Conservation (phyloP, 2,329 filamentous ascomycete genomes). For the Whalleya microplaca region DNA sequence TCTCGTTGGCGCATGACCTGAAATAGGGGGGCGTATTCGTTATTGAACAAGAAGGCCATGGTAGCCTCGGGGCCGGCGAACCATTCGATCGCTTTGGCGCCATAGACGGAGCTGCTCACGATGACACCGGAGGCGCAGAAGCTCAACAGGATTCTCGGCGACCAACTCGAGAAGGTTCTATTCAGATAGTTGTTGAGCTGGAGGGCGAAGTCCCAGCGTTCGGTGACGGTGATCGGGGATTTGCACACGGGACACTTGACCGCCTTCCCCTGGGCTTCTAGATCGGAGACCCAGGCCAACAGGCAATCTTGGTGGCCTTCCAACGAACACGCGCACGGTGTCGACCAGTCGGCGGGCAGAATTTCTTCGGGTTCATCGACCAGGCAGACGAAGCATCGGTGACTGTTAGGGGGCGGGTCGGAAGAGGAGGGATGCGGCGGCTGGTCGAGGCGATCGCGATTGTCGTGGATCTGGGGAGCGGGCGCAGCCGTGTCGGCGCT, state of each 20-base stretch:
- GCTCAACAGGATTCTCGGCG: conserved; percentile 67
- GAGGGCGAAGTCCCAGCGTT: conserved; percentile 75
- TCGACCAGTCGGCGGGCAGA: conserved; percentile 69
- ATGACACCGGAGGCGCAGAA: conserved; percentile 57
- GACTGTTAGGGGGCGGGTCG: conserved; percentile 31
- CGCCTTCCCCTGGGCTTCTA: conserved; percentile 69
- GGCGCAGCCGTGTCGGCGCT: conserved; percentile 14
- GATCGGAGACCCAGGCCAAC: conserved; percentile 90
- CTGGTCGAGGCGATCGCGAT: conserved; percentile 1
- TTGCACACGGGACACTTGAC: conserved; percentile 92
- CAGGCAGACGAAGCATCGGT: conserved; percentile 67
- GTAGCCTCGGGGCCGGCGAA: conserved; percentile 56
- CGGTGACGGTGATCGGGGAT: conserved; percentile 73
- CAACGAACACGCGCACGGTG: conserved; percentile 87
- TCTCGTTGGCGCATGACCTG: conserved; percentile 11
- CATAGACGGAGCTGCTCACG: conserved; percentile 58
- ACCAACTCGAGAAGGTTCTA: conserved; percentile 54
- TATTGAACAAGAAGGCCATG: conserved; percentile 44
- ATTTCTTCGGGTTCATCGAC: conserved; percentile 56
- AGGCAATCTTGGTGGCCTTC: conserved; percentile 83
- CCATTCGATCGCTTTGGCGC: conserved; percentile 51
- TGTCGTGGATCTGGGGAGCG: conserved; percentile 21
- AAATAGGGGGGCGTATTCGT: conserved; percentile 9
- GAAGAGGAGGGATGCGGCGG: conserved; percentile 7
- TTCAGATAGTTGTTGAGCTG: conserved; percentile 65